A percentile compares a stretch with the other conserved stretches of the same genome.
These are phyloP conservation scores for Ammopiptanthus mongolicus DNA, from an alignment of 306 rosid genomes.

Conservation along the genomic window DNA sequence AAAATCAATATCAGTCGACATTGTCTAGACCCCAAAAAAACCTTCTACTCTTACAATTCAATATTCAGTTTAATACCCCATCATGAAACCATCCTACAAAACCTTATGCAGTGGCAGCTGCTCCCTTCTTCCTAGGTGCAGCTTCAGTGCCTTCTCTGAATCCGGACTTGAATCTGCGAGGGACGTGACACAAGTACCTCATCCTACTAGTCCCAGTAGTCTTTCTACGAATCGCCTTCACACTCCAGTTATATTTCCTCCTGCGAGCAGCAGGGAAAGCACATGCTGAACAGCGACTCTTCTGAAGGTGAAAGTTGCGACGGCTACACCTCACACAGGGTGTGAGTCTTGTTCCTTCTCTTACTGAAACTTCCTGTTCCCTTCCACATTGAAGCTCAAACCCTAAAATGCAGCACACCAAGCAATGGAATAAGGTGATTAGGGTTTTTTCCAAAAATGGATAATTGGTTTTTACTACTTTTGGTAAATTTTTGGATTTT, in stretches of 20 bases:
- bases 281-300: constrained; percentile 92
- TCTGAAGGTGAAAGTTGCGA: constrained; percentile 96
- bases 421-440: too few species aligned
- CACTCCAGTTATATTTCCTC: constrained; percentile 95
- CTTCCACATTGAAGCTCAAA: constrained; percentile 29
- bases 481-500: too few species aligned
- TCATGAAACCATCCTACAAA: constrained; percentile 1
- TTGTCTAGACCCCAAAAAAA: constrained; percentile 13
- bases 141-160: constrained; percentile 97
- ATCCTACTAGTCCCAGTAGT: constrained; percentile 98
- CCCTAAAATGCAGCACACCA: too few species aligned
- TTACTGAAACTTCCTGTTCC: constrained; percentile 98
- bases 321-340: constrained; percentile 96
- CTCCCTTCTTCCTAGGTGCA: constrained; percentile 92
- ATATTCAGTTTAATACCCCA: too few species aligned
- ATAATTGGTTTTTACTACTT: too few species aligned
- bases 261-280: constrained; percentile 93
- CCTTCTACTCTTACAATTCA: constrained; percentile 25
- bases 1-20: background rate
- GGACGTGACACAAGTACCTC: constrained; percentile 91
- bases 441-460: too few species aligned
- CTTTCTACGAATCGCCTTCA: constrained; percentile 93
- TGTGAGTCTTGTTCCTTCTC: constrained; percentile 99
- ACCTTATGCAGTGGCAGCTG: constrained; percentile 62
- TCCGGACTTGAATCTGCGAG: constrained; percentile 99